phyloP scores from a whole-genome alignment of 371 early-diverging fungal genomes.

The Mucor irregularis region DNA sequence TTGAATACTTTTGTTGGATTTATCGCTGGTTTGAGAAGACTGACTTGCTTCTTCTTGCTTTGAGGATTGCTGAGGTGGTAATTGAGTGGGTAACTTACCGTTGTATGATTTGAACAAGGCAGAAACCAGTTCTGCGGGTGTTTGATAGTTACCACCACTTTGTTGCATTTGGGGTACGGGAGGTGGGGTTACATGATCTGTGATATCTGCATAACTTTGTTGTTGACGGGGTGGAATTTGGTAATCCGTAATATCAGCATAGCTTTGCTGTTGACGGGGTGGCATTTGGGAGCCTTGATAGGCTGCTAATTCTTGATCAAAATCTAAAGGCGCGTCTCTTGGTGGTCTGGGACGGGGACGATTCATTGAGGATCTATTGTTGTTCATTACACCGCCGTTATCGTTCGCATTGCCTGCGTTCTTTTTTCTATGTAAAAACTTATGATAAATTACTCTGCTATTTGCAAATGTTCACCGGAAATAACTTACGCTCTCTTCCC shows the following conservation, averaged over 20 bases:
- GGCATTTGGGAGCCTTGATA: constrained; percentile 21
- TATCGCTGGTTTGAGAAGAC: not conserved
- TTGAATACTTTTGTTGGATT: too few relatives aligned
- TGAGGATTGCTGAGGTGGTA: not conserved
- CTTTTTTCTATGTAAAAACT: constrained; percentile 5
- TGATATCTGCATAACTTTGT: not conserved
- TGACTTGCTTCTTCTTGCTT: not conserved
- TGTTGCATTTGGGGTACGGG: not conserved
- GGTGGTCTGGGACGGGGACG: not conserved
- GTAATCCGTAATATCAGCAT: constrained; percentile 28
- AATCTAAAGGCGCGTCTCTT: constrained; percentile 14
- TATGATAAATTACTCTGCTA: not conserved
- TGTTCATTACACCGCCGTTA: too few relatives aligned
- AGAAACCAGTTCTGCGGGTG: constrained; percentile 6
- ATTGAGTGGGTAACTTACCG: constrained; percentile 4
- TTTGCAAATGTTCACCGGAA: not conserved
- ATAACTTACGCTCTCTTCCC: constrained; percentile 25
- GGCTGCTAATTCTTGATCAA: constrained; percentile 22
- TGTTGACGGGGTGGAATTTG: not conserved
- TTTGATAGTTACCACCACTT: not conserved
- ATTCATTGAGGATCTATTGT: too few relatives aligned
- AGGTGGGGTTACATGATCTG: too few relatives aligned
- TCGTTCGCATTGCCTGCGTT: not conserved
- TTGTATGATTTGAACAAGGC: constrained; percentile 9
- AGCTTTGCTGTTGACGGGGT: constrained; percentile 32